These are phyloP conservation scores for Lentithecium fluviatile DNA, from an alignment of 495 filamentous ascomycete genomes.

Conservation along the genomic window DNA sequence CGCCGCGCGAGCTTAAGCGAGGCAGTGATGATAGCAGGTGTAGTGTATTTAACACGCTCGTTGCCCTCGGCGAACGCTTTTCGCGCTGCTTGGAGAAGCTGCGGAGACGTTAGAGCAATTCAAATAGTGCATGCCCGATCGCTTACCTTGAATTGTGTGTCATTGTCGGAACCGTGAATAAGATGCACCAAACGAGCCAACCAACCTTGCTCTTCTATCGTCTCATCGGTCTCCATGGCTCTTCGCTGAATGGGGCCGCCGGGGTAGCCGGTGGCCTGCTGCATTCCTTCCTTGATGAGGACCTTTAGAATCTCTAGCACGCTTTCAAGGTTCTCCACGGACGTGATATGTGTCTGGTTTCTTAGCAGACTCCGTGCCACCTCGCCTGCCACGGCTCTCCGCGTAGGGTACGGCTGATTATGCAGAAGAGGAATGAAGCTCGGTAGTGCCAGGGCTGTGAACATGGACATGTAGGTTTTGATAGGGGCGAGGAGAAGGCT, in stretches of 20 bases:
- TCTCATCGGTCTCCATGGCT: slow-evolving; percentile 84
- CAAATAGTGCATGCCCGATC: not conserved
- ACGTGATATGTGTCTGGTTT: slow-evolving; percentile 75
- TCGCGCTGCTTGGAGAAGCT: slow-evolving; percentile 81
- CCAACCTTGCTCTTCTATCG: slow-evolving; percentile 96
- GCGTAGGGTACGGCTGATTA: slow-evolving; percentile 88
- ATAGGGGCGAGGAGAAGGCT: slow-evolving; percentile 84
- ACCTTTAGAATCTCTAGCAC: slow-evolving; percentile 85
- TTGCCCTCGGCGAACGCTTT: slow-evolving; percentile 91
- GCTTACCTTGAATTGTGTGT: slow-evolving; percentile 80
- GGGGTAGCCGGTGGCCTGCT: slow-evolving; percentile 79
- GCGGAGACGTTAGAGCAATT: slow-evolving; percentile 36
- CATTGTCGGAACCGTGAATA: slow-evolving; percentile 77
- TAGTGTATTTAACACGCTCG: slow-evolving; percentile 92
- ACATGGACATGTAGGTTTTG: slow-evolving; percentile 85
- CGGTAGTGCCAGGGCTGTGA: slow-evolving; percentile 87
- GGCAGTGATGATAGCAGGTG: slow-evolving; percentile 85
- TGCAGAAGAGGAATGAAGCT: slow-evolving; percentile 87
- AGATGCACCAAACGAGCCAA: slow-evolving; percentile 88
- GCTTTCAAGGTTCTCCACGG: slow-evolving; percentile 76
- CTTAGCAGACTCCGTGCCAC: slow-evolving; percentile 74
- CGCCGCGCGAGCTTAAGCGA: slow-evolving; percentile 86
- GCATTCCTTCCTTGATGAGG: slow-evolving; percentile 86
- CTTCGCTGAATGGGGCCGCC: slow-evolving; percentile 66
- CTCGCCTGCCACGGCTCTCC: slow-evolving; percentile 85